Evolutionary conservation across 2,329 filamentous ascomycete genomes (phyloP).

Genomic region (Monascus ruber): DNA sequence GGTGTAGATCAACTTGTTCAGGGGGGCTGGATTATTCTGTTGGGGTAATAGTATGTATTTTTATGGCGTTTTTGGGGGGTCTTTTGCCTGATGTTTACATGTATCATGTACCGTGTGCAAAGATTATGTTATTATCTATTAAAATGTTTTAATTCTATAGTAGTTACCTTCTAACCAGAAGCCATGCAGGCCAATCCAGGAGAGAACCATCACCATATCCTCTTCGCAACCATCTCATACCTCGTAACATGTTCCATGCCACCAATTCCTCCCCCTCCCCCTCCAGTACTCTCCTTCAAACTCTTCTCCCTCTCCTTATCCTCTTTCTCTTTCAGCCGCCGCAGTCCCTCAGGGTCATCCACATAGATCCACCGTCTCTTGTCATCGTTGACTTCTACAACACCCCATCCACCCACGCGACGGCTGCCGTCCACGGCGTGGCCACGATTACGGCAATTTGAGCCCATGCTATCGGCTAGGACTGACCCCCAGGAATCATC

Average conservation of each 20-base stretch:
- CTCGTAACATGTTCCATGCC: constrained; percentile 58
- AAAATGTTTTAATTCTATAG: too few species aligned
- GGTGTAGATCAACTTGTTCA: background rate
- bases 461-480: constrained; percentile 1
- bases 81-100: too few species aligned
- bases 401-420: constrained; percentile 68
- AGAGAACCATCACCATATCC: constrained; percentile 63
- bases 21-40: background rate
- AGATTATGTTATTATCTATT: too few species aligned
- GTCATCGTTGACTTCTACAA: constrained; percentile 82
- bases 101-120: too few species aligned
- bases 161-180: too few species aligned
- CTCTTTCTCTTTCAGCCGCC: constrained; percentile 51
- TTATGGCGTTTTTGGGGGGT: too few species aligned
- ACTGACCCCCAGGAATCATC: constrained; percentile 12
- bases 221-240: constrained; percentile 93
- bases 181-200: too few species aligned
- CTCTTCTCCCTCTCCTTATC: constrained; percentile 52
- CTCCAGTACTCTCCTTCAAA: constrained; percentile 43
- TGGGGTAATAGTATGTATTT: too few species aligned
- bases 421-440: constrained; percentile 57
- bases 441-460: constrained; percentile 9
- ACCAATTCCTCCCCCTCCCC: constrained; percentile 43
- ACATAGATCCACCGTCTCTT: constrained; percentile 75
- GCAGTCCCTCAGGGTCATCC: constrained; percentile 64